Percentiles rank a stretch among this genome's conserved stretches.
Conservation (phyloP, 1,284 basidiomycete species). For the Schizophyllum amplum region DNA sequence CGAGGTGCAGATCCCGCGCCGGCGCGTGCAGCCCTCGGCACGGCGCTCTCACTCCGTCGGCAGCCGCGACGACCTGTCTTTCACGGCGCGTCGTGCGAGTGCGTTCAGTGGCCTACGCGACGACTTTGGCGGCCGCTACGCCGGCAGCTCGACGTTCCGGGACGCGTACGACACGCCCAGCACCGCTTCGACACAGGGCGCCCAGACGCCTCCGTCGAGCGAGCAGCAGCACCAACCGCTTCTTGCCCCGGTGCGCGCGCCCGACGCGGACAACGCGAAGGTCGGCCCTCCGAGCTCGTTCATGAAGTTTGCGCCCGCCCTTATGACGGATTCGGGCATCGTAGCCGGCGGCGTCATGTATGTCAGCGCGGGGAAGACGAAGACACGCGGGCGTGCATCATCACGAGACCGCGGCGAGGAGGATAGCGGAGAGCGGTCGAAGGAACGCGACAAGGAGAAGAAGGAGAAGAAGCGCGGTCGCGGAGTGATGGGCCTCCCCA, state of each 20-base stretch:
- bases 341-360: neutral
- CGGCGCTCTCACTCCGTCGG: neutral
- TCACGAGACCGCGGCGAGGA: neutral
- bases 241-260: neutral
- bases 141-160: neutral
- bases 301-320: neutral
- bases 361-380: neutral
- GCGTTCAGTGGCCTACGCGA: neutral
- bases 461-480: neutral
- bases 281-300: neutral
- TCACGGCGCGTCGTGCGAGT: neutral
- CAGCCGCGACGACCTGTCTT: neutral
- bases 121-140: neutral
- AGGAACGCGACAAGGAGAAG: neutral
- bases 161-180: neutral
- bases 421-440: neutral
- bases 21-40: neutral
- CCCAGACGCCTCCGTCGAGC: no score
- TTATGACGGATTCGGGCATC: neutral
- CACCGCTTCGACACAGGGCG: no score
- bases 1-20: neutral
- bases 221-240: neutral
- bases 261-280: neutral
- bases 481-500: neutral
- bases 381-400: neutral